Base-by-base conservation (phyloP, 345 rosid genomes). In the Angophora floribunda region DNA sequence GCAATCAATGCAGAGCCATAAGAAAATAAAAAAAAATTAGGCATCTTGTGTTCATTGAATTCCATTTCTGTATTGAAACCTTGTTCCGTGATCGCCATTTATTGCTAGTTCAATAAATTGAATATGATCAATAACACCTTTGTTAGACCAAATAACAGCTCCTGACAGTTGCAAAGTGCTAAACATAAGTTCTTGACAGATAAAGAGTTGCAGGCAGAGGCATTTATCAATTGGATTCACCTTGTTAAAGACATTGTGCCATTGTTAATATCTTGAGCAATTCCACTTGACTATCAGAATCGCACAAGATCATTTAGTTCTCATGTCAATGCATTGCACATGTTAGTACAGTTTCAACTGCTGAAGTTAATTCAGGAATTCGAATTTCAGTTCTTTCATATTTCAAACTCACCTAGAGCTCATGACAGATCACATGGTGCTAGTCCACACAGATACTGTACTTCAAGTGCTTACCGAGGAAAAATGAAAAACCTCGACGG, bases 401-500 rank as follows among this genome's bases (percentile, higher is more conserved):
- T 51, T 51, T 85, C 3, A 85, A 85, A n/a, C 86, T 50, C 57
- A 36, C 45, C 53, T 51, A 3, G 84, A 75, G 49, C 84, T 75
- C 84, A 19, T 75, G 84, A 75, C 49, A 75, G 4, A 45, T 75
- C 28, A 75, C 82, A 41, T 3, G 49, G 7, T 41, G 28, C 49
- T 75, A 75, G 49, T 75, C 8, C 49, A 75, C 41, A 51, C 36
- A 14, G 86, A 15, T 50, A 30, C 61, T 2, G 41, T 85, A 30
- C 53, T 51, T 85, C 55, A 28, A 59, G 51, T 79, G 86, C 94
- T 92, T 90, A 95, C 97, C n/a, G 91, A 84, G 52, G 95, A 93
- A 85, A 94, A 93, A 89, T 94, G 95, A 55, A 93, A 95, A 87
- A 94, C 93, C 90, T 95, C 93, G 67, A 95, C 90, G 85, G 93